Conservation (phyloP, 2,329 filamentous ascomycete genomes). For the Aspergillus latus region DNA sequence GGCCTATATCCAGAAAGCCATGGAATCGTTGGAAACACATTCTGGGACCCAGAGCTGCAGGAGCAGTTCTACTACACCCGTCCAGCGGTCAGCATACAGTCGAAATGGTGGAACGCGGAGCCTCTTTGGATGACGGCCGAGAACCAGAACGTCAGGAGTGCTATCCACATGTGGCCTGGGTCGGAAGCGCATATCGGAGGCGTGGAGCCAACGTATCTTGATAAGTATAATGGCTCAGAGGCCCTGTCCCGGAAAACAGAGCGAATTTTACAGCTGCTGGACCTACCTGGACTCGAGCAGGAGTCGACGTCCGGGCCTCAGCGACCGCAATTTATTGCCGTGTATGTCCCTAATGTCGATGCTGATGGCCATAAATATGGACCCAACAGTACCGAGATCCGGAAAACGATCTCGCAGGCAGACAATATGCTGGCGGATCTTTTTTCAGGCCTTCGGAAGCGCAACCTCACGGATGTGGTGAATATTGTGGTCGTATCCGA, state of each 20-base stretch:
- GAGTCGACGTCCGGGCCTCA: constrained; percentile 52
- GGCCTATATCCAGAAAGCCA: constrained; percentile 91
- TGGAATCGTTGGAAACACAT: constrained; percentile 88
- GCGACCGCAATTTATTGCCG: constrained; percentile 86
- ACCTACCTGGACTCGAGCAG: constrained; percentile 72
- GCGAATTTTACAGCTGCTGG: constrained; percentile 77
- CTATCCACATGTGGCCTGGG: constrained; percentile 98
- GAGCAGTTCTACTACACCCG: constrained; percentile 89
- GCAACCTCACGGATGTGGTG: constrained; percentile 85
- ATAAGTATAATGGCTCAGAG: constrained; percentile 81
- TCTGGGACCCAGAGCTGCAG: constrained; percentile 78
- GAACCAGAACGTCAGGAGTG: constrained; percentile 71
- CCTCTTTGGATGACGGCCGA: constrained; percentile 94
- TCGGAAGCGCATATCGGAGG: constrained; percentile 80
- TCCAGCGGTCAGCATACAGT: constrained; percentile 69
- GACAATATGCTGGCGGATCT: constrained; percentile 79
- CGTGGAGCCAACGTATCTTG: constrained; percentile 75
- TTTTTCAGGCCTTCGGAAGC: constrained; percentile 71
- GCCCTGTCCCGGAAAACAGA: constrained; percentile 71
- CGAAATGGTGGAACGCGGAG: constrained; percentile 94
- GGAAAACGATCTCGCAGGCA: constrained; percentile 71
- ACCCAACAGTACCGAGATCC: constrained; percentile 91
- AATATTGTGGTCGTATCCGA: constrained; percentile 97
- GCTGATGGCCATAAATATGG: constrained; percentile 82
- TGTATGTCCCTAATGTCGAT: constrained; percentile 93